Percentiles rank a stretch among this genome's conserved stretches.
These are phyloP conservation scores for Phytophthora lateralis DNA, from an alignment of 352 stramenopile genomes.

Conservation along the genomic window DNA sequence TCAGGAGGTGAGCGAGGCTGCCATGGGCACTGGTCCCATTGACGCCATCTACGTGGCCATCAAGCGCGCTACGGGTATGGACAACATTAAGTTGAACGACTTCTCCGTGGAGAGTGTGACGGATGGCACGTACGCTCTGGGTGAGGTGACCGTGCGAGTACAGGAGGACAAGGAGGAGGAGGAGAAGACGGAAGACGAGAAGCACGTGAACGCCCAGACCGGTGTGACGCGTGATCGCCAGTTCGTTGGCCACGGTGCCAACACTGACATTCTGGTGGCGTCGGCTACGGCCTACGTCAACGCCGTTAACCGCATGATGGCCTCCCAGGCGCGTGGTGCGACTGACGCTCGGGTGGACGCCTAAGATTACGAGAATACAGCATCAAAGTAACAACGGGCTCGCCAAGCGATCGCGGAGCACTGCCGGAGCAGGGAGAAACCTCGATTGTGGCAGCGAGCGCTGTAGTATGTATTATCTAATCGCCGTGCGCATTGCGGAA, in stretches of 20 bases:
- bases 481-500: conserved; percentile 19
- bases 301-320: conserved; percentile 86
- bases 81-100: conserved; percentile 86
- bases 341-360: conserved; percentile 43
- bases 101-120: conserved; percentile 91
- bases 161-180: conserved; percentile 63
- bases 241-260: conserved; percentile 89
- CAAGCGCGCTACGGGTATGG: conserved; percentile 79
- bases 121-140: conserved; percentile 83
- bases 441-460: conserved; percentile 13
- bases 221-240: conserved; percentile 78
- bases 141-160: conserved; percentile 88
- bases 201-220: conserved; percentile 89
- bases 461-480: conserved; percentile 45
- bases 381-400: conserved; percentile 29
- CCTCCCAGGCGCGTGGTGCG: conserved; percentile 55
- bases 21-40: conserved; percentile 87
- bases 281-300: conserved; percentile 90
- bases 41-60: conserved; percentile 90
- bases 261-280: conserved; percentile 90
- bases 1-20: conserved; percentile 88
- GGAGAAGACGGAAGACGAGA: conserved; percentile 55
- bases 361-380: conserved; percentile 39
- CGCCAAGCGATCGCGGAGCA: conserved; percentile 7
- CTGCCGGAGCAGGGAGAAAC: conserved; percentile 5